phyloP scores from a whole-genome alignment of 306 rosid species.

The Prunus campanulata region DNA sequence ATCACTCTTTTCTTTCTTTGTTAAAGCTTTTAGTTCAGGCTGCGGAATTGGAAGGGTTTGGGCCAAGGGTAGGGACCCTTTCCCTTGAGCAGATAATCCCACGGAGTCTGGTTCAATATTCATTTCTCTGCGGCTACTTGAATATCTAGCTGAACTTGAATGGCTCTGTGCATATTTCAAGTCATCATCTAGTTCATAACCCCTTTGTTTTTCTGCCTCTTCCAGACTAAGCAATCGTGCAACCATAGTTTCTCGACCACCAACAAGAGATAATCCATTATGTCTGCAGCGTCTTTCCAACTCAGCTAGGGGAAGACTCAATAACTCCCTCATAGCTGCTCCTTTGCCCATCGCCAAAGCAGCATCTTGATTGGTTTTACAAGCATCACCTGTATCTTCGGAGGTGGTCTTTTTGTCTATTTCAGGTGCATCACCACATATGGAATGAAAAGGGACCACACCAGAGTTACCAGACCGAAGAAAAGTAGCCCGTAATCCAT shows the following conservation, averaged over 20 bases:
- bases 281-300: constrained; percentile 97
- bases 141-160: constrained; percentile 66
- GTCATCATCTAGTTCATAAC: constrained; percentile 78
- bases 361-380: constrained; percentile 78
- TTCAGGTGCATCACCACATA: constrained; percentile 87
- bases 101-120: constrained; percentile 63
- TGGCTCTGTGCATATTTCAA: constrained; percentile 67
- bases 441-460: constrained; percentile 78
- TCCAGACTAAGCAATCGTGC: constrained; percentile 90
- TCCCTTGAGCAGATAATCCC: constrained; percentile 55
- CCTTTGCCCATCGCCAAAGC: constrained; percentile 98
- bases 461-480: constrained; percentile 90
- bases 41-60: constrained; percentile 61
- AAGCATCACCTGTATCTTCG: constrained; percentile 57
- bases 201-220: constrained; percentile 94
- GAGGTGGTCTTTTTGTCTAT: constrained; percentile 66
- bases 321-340: constrained; percentile 85
- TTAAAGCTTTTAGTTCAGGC: constrained; percentile 70
- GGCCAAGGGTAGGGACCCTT: constrained; percentile 54
- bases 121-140: constrained; percentile 52
- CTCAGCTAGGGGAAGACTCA: constrained; percentile 87
- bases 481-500: constrained; percentile 94
- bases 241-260: constrained; percentile 98
- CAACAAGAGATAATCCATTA: constrained; percentile 95
- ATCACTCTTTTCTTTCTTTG: constrained; percentile 75